A percentile compares a stretch with the other conserved stretches of the same genome.
Conservation (phyloP, 140 eudicot genomes). For the Senecio squalidus region DNA sequence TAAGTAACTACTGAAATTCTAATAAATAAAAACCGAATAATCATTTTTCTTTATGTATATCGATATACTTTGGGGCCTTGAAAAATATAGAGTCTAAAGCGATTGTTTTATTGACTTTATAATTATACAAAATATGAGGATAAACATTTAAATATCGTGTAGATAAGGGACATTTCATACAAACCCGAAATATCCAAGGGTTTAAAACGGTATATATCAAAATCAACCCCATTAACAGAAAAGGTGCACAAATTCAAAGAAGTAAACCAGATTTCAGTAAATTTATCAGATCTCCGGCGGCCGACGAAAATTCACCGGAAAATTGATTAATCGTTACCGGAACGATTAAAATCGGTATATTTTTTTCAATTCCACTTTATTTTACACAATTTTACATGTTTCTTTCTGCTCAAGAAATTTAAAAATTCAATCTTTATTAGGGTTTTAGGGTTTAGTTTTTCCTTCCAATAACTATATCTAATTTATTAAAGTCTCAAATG, state of each 20-base stretch:
- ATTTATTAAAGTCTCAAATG: no score
- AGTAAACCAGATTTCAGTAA: constrained; percentile 8
- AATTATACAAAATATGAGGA: neutral
- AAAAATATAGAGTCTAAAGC: no score
- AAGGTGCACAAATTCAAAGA: neutral
- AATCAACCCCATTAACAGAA: neutral
- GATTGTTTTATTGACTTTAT: no score
- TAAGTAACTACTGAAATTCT: no score
- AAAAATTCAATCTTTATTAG: neutral
- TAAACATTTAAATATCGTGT: neutral
- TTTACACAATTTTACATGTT: constrained; percentile 11
- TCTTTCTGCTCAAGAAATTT: constrained; percentile 30
- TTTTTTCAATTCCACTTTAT: constrained; percentile 8
- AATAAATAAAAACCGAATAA: no score
- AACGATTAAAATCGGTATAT: constrained; percentile 9
- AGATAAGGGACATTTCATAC: neutral
- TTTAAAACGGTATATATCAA: neutral
- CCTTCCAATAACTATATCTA: no score
- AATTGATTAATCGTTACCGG: neutral
- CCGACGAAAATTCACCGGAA: constrained; percentile 8
- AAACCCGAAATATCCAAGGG: constrained; percentile 9
- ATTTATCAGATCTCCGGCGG: constrained; percentile 15
- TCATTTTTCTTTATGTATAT: no score
- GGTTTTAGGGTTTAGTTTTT: no score
- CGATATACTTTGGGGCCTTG: no score